phyloP scores from a whole-genome alignment of 2,329 filamentous ascomycete genomes.

The Monosporascus sp. region DNA sequence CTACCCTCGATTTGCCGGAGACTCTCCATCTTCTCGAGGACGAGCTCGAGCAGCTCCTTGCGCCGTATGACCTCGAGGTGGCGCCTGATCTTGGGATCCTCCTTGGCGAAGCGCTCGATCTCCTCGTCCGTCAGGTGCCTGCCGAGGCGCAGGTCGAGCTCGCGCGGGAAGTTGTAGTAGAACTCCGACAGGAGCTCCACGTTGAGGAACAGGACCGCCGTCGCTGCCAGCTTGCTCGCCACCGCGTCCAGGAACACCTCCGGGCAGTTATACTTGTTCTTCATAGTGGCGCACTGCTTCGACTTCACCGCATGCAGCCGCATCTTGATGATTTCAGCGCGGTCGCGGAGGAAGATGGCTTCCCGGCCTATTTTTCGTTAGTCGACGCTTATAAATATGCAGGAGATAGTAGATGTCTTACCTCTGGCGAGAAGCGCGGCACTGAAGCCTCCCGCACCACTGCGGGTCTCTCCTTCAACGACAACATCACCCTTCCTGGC shows the following conservation, averaged over 20 bases:
- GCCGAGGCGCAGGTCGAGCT: constrained; percentile 81
- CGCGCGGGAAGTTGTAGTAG: constrained; percentile 94
- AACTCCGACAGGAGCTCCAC: constrained; percentile 96
- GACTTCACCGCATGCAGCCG: constrained; percentile 82
- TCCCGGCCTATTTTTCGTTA: constrained; percentile 63
- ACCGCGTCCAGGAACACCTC: constrained; percentile 98
- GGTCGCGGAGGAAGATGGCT: constrained; percentile 88
- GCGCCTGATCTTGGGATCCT: constrained; percentile 82
- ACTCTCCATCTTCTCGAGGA: constrained; percentile 92
- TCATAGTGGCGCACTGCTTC: constrained; percentile 75
- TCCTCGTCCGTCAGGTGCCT: constrained; percentile 72
- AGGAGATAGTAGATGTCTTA: constrained; percentile 33
- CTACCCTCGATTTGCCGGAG: constrained; percentile 76
- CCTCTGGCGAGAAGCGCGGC: constrained; percentile 78
- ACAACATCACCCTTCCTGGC: constrained; percentile 79
- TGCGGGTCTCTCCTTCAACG: constrained; percentile 75
- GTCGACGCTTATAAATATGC: constrained; percentile 5
- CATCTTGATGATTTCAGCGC: constrained; percentile 85
- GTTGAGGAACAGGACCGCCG: constrained; percentile 93
- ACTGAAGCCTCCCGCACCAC: constrained; percentile 90
- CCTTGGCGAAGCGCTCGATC: constrained; percentile 83
- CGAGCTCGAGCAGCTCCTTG: constrained; percentile 89
- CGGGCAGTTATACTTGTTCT: constrained; percentile 95
- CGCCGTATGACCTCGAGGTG: constrained; percentile 89
- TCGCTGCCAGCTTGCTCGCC: constrained; percentile 88